Evolutionary conservation across 148 eudicot species (phyloP).

Genomic region (Rhododendron williamsianum): DNA sequence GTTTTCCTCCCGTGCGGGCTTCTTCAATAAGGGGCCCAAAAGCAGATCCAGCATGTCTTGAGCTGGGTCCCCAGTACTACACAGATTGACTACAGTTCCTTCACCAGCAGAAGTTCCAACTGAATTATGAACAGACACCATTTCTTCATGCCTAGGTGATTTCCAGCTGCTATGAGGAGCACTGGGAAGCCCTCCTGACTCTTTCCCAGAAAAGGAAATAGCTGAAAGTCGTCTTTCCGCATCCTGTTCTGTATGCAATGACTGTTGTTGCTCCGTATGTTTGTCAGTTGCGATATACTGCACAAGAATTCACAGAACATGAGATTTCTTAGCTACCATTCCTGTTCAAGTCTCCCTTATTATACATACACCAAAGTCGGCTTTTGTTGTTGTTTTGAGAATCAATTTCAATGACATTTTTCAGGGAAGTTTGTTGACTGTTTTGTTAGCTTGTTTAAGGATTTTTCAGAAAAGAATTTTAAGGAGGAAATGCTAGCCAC

Average conservation of each 20-base stretch:
- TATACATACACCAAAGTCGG: neutral
- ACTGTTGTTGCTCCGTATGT: slow-evolving; percentile 19
- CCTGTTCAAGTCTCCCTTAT: neutral
- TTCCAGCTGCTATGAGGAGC: slow-evolving; percentile 11
- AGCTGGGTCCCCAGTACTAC: slow-evolving; percentile 37
- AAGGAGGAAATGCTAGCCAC: neutral
- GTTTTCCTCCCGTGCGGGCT: slow-evolving; percentile 25
- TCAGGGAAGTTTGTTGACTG: neutral
- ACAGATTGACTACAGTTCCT: slow-evolving; percentile 16
- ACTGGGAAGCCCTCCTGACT: slow-evolving; percentile 11
- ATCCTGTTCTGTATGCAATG: slow-evolving; percentile 12
- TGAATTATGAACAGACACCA: slow-evolving; percentile 10
- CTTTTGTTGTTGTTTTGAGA: neutral
- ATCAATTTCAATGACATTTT: neutral
- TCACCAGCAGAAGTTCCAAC: slow-evolving; percentile 18
- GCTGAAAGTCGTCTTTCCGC: slow-evolving; percentile 10
- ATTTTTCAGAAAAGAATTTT: neutral
- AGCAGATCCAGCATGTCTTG: slow-evolving; percentile 66
- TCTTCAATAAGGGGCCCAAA: slow-evolving; percentile 51
- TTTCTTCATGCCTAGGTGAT: slow-evolving; percentile 19
- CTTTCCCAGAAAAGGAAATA: slow-evolving; percentile 8
- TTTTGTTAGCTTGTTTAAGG: neutral
- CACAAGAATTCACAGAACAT: slow-evolving; percentile 12
- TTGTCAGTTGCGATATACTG: slow-evolving; percentile 43
- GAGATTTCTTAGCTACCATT: neutral